phyloP scores from a whole-genome alignment of 2,329 filamentous ascomycete genomes.

The Dactylellina sp. region DNA sequence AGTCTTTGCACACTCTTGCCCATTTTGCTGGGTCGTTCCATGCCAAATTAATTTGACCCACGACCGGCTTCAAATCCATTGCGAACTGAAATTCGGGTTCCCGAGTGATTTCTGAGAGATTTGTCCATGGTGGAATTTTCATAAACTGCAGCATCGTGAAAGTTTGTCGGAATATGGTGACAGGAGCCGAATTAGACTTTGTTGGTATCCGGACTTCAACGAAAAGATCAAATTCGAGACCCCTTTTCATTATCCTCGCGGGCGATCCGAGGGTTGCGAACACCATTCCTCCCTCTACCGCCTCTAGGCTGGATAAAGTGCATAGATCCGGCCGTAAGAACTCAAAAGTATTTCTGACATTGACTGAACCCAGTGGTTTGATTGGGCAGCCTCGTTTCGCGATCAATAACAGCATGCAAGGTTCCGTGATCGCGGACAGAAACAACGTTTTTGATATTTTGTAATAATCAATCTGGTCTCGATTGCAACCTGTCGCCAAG shows the following conservation, averaged over 20 bases:
- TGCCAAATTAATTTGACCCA: slow-evolving; percentile 2
- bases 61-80: neutral
- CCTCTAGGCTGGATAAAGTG: slow-evolving; percentile 8
- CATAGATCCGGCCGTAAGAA: slow-evolving; percentile 42
- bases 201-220: slow-evolving; percentile 25
- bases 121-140: slow-evolving; percentile 20
- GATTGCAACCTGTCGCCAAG: slow-evolving; percentile 7
- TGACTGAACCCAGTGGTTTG: slow-evolving; percentile 44
- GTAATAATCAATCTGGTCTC: slow-evolving; percentile 17
- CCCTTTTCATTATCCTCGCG: slow-evolving; percentile 45
- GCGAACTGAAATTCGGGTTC: slow-evolving; percentile 29
- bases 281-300: slow-evolving; percentile 27
- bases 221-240: slow-evolving; percentile 34
- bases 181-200: neutral
- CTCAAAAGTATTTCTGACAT: slow-evolving; percentile 41
- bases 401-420: slow-evolving; percentile 40
- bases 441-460: slow-evolving; percentile 30
- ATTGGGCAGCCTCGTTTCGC: slow-evolving; percentile 42
- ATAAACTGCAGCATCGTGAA: slow-evolving; percentile 37
- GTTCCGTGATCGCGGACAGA: slow-evolving; percentile 33
- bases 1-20: slow-evolving; percentile 50
- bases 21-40: slow-evolving; percentile 29
- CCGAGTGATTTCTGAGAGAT: slow-evolving; percentile 14
- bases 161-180: slow-evolving; percentile 37
- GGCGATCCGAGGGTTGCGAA: slow-evolving; percentile 27